phyloP scores from a whole-genome alignment of 179 eudicot species.

The Sideroxylon spinosum region DNA sequence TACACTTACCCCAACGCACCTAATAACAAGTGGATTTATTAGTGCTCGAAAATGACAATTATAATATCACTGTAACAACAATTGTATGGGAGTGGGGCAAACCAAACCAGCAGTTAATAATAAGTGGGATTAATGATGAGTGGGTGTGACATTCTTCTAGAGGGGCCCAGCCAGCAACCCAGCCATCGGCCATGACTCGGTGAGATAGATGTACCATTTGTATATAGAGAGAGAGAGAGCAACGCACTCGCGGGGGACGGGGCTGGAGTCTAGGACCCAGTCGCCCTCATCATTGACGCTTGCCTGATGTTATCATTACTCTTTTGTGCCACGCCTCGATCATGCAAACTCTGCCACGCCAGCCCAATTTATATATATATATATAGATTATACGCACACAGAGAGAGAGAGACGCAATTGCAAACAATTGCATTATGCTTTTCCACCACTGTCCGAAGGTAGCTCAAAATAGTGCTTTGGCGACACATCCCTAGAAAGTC shows the following conservation, averaged over 20 bases:
- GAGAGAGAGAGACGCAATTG: background rate
- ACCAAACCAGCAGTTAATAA: background rate
- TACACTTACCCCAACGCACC: background rate
- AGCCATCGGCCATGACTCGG: too few species aligned
- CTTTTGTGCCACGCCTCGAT: slow-evolving; percentile 1
- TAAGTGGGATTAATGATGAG: slow-evolving; percentile 6
- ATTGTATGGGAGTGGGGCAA: too few species aligned
- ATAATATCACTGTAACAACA: background rate
- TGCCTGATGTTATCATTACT: background rate
- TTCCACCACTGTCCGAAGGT: background rate
- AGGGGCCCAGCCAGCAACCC: background rate
- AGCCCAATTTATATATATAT: background rate
- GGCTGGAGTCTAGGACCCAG: too few species aligned
- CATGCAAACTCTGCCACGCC: background rate
- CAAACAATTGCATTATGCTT: background rate
- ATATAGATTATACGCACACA: background rate
- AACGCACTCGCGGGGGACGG: background rate
- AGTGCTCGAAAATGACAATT: background rate
- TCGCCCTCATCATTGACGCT: background rate
- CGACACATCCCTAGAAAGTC: background rate
- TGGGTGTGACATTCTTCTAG: background rate
- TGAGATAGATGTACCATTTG: background rate
- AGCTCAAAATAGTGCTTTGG: background rate
- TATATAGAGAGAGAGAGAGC: background rate
- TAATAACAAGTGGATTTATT: too few species aligned